Evolutionary conservation across 257 asterid species (phyloP), one percentile per base, ranked within the genome.

Genomic region (Lantana camara): DNA sequence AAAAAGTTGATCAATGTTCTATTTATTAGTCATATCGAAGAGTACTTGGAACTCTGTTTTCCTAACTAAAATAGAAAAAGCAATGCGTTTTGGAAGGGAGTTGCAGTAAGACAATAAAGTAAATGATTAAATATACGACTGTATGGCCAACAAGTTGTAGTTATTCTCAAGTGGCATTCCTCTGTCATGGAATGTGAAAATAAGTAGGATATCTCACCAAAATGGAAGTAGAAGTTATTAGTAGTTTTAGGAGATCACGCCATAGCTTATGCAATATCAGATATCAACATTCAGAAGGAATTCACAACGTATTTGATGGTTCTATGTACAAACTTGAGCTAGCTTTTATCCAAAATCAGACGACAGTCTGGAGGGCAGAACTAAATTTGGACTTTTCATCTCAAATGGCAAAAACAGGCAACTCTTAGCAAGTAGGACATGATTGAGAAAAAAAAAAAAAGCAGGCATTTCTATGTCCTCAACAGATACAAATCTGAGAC

Each of bases 1-100:
- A 68, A 60, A 60, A 32, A 51, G 47, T 55, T 35, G 49, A 68
- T 67, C 53, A 53, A 38, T 52, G n/a, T 21, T 30, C 64, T 35
- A 58, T 46, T 51, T 48, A 64, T 42, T 20, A 35, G 24, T 60
- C 51, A 41, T 32, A 47, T 51, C 21, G 7, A 29, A 57, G 57
- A 23, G 42, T 62, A 38, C 24, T 17, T 44, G 16, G 9, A 63
- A 48, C 44, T 77, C 27, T 19, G 51, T 21, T 66, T 24, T 35
- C 17, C 30, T 5, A 44, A 32, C 7, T n/a, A n/a, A 48, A 34
- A 17, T 35, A 35, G 66, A 35, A 65, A 30, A 60, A 13, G 51
- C 20, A 12, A 53, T 48, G 50, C 19, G 17, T 17, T 13, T 17
- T 42, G 55, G 57, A 48, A 73, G n/a, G 22, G 20, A 67, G 30